Base-by-base conservation (phyloP, 148 eudicot genomes). In the Persicaria tinctoria region DNA sequence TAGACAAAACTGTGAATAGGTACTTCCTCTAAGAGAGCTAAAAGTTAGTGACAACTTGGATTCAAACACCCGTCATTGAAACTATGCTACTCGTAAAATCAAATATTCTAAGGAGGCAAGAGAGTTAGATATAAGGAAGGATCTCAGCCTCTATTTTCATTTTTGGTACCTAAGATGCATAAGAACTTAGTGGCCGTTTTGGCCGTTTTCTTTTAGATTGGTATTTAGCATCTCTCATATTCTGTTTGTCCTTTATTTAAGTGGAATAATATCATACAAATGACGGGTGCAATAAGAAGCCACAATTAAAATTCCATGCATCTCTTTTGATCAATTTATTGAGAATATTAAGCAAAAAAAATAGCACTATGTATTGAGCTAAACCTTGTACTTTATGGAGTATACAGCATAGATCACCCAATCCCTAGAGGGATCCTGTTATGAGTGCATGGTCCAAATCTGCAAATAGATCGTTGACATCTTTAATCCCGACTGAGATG, bases 401-500 rank as follows among this genome's bases (percentile, higher is more conserved):
- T 23, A 23, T 23, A 23, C 27, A 0, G 27, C 27, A 23, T 23
- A 23, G 27, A 23, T 23, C 27, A 23, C 27, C 27, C 27, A 23
- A 23, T 23, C 27, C 27, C 55, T 79, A 82, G 38, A 73, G 0
- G 48, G 92, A 97, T 13, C 97, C 97, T 12, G 97, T 87, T 73
- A 64, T 80, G 11, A 94, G 86, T 54, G 98, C 98, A 68, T 83
- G 72, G 70, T 89, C 92, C 64, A 94, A 76, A 83, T 94, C 98
- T 27, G 96, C 83, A 76, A 94, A 92, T 78, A 94, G 79, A 79
- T 94, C 98, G 54, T 86, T 75, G 17, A 87, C 96, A 82, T 94
- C 98, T 77, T 94, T 96, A 32, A 92, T 90, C 46, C 98, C 98
- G 7, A 94, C 96, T 6, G 98, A 94, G 51, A 94, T 86, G 51